Conservation (phyloP, 306 rosid genomes). For the Acmispon strigosus region DNA sequence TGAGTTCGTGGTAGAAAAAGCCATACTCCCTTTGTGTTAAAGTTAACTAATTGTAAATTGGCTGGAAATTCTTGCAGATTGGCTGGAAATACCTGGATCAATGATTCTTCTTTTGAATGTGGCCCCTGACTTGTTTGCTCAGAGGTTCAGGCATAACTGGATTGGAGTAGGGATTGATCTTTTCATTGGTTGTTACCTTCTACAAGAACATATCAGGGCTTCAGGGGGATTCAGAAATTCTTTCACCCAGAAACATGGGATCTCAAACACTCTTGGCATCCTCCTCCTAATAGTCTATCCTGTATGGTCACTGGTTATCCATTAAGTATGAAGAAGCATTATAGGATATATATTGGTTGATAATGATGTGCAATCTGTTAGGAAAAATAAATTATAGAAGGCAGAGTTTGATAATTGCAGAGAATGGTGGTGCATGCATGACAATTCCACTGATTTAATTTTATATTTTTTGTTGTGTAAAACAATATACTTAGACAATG, state of each 20-base stretch:
- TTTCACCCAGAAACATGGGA: conserved; percentile 70
- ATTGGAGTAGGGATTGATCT: conserved; percentile 54
- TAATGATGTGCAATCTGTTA: neutral
- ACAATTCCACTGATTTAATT: too few relatives aligned
- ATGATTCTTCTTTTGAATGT: conserved; percentile 72
- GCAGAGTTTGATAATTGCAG: neutral
- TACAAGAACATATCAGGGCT: conserved; percentile 88
- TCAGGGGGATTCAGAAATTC: conserved; percentile 89
- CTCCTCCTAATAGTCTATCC: conserved; percentile 67
- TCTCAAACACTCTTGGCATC: conserved; percentile 81
- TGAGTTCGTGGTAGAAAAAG: too few relatives aligned
- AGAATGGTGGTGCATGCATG: neutral
- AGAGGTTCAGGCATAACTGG: conserved; percentile 51
- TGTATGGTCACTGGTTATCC: conserved; percentile 54
- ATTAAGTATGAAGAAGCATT: conserved; percentile 21
- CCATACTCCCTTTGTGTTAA: neutral
- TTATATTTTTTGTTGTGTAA: too few relatives aligned
- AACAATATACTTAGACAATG: too few relatives aligned
- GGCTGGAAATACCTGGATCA: conserved; percentile 82
- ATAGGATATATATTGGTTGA: neutral
- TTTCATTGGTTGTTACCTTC: conserved; percentile 65
- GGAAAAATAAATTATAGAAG: neutral
- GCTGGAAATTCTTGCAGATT: conserved; percentile 37
- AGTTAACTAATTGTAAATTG: neutral
- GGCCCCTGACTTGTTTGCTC: conserved; percentile 62